These are phyloP conservation scores for Moesziomyces parantarcticus DNA, from an alignment of 1,284 basidiomycete genomes.

Conservation along the genomic window DNA sequence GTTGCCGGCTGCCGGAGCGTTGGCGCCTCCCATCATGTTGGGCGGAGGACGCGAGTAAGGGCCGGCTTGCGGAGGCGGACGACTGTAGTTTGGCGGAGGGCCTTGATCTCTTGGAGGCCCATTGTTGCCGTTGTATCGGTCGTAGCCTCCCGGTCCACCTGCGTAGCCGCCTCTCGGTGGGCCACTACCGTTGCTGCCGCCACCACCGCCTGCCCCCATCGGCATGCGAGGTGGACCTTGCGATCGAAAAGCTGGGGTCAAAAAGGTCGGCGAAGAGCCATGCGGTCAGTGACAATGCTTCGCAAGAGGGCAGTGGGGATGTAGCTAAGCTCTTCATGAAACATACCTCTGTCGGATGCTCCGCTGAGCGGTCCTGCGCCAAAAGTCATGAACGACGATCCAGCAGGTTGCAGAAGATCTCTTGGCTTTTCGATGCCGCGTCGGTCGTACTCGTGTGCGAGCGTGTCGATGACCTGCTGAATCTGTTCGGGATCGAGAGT, in stretches of 20 bases:
- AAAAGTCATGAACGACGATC: conserved; percentile 51
- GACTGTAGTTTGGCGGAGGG: conserved; percentile 31
- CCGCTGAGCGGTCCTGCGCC: conserved; percentile 50
- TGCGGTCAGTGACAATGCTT: not conserved
- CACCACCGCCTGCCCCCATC: conserved; percentile 20
- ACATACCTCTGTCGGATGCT: conserved; percentile 39
- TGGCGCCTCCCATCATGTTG: conserved; percentile 27
- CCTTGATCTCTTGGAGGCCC: conserved; percentile 20
- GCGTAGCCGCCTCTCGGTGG: conserved; percentile 5
- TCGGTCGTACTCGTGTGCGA: conserved; percentile 85
- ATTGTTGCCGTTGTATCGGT: conserved; percentile 23
- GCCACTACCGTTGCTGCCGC: conserved; percentile 5
- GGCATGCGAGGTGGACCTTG: conserved; percentile 30
- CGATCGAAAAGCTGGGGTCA: conserved; percentile 28
- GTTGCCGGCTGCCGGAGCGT: conserved; percentile 9
- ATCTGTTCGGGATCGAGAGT: conserved; percentile 95
- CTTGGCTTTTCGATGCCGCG: conserved; percentile 51
- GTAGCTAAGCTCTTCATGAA: not conserved
- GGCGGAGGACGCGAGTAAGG: conserved; percentile 43
- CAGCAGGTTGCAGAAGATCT: conserved; percentile 45
- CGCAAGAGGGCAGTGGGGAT: not conserved
- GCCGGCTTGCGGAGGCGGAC: conserved; percentile 27
- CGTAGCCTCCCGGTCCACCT: conserved; percentile 18
- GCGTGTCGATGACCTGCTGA: conserved; percentile 94
- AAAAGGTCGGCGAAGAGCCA: not conserved